A percentile compares a stretch with the other conserved stretches of the same genome.
Conservation (phyloP, 352 stramenopile species). For the Blastocystis sp. region DNA sequence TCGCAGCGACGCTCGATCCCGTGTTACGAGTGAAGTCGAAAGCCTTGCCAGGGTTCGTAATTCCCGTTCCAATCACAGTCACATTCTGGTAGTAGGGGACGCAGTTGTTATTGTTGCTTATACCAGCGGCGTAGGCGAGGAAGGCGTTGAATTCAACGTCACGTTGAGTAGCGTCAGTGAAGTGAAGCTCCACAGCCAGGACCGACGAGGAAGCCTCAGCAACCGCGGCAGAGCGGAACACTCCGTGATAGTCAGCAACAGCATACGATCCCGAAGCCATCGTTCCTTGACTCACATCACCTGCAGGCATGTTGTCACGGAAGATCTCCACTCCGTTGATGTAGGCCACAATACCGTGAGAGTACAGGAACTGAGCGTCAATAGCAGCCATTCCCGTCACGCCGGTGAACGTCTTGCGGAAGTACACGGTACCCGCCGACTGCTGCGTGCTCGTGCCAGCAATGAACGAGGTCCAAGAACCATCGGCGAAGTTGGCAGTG, state of each 20-base stretch:
- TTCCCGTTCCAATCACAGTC: neutral
- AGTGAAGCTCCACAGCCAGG: slow-evolving; percentile 4
- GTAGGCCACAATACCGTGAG: slow-evolving; percentile 32
- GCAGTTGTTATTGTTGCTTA: neutral
- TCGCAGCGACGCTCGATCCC: neutral
- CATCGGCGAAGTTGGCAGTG: neutral
- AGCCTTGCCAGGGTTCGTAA: neutral
- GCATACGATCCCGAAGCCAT: neutral
- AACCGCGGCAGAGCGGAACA: neutral
- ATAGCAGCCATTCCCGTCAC: neutral
- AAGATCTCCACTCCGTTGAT: slow-evolving; percentile 39
- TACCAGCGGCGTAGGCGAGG: neutral
- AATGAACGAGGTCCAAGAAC: neutral
- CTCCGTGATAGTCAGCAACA: neutral
- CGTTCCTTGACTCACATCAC: neutral
- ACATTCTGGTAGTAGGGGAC: neutral
- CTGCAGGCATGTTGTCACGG: slow-evolving; percentile 45
- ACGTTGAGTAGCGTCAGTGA: neutral
- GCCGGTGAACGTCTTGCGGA: slow-evolving; percentile 9
- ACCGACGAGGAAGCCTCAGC: neutral
- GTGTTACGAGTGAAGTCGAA: neutral
- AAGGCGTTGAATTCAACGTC: neutral
- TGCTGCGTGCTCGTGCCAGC: neutral
- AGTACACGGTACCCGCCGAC: neutral
- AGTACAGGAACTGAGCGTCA: neutral